These are phyloP conservation scores for Boletus sp. DNA, from an alignment of 768 basidiomycete genomes.

Conservation along the genomic window DNA sequence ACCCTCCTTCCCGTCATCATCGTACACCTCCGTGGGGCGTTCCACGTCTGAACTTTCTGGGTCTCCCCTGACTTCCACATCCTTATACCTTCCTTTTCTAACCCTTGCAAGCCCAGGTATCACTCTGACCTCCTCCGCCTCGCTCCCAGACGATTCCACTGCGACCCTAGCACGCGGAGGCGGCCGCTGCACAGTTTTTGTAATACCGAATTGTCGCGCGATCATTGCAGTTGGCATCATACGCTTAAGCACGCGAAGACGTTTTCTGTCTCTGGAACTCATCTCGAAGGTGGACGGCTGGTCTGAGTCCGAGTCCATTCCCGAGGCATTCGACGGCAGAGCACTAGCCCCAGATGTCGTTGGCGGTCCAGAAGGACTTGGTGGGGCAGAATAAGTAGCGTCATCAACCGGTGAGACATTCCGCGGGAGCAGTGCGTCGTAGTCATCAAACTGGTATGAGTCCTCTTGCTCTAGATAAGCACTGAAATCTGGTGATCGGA, in stretches of 20 bases:
- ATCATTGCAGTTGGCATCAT: conserved; percentile 61
- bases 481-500: conserved; percentile 13
- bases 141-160: conserved; percentile 24
- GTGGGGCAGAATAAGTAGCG: conserved; percentile 4
- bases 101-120: conserved; percentile 53
- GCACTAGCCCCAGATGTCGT: conserved; percentile 19
- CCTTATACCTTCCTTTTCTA: conserved; percentile 35
- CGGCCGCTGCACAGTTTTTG: conserved; percentile 8
- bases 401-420: conserved; percentile 5
- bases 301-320: conserved; percentile 20
- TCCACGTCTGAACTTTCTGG: conserved; percentile 56
- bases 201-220: conserved; percentile 29
- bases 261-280: conserved; percentile 34
- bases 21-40: not conserved
- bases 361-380: conserved; percentile 16
- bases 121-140: conserved; percentile 40
- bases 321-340: conserved; percentile 17
- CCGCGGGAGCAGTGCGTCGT: not conserved
- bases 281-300: conserved; percentile 15
- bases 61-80: conserved; percentile 55
- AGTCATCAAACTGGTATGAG: conserved; percentile 8
- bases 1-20: not conserved
- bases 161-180: conserved; percentile 9
- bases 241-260: conserved; percentile 39
- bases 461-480: conserved; percentile 17